phyloP scores from a whole-genome alignment of 495 filamentous ascomycete species.

The Penicillium angulare region DNA sequence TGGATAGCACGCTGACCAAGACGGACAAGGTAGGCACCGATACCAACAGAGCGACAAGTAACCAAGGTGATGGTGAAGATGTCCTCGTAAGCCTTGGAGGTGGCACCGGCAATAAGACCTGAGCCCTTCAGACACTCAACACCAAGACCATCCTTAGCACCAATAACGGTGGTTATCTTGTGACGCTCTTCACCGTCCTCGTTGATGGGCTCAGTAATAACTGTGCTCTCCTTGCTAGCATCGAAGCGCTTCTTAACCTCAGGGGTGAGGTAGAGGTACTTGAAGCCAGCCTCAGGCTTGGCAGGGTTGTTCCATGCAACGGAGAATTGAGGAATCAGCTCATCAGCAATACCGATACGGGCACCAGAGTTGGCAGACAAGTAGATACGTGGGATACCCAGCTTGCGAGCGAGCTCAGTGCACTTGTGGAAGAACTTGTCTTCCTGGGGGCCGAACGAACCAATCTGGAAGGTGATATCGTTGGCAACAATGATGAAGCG shows the following conservation, averaged over 20 bases:
- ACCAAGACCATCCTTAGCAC: constrained; percentile 92
- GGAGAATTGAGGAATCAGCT: constrained; percentile 93
- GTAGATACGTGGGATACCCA: constrained; percentile 96
- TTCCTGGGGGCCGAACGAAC: constrained; percentile 93
- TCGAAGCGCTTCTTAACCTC: constrained; percentile 86
- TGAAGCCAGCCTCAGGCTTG: constrained; percentile 90
- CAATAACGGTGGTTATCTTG: constrained; percentile 92
- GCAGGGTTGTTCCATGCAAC: constrained; percentile 90
- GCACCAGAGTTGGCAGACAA: constrained; percentile 99
- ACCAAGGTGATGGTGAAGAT: constrained; percentile 99
- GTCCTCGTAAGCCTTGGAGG: constrained; percentile 94
- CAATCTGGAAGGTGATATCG: constrained; percentile 98
- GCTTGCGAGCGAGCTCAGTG: constrained; percentile 86
- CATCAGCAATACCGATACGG: constrained; percentile 93
- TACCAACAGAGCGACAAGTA: constrained; percentile 95
- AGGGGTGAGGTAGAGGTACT: constrained; percentile 93
- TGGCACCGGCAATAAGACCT: constrained; percentile 96
- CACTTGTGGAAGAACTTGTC: constrained; percentile 99
- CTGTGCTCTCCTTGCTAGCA: constrained; percentile 72
- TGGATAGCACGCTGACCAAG: constrained; percentile 97
- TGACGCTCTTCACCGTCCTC: constrained; percentile 89
- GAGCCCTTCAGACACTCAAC: constrained; percentile 97
- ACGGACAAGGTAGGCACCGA: constrained; percentile 96
- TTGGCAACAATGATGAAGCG: constrained; percentile 96
- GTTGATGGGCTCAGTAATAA: constrained; percentile 82